Evolutionary conservation across 768 basidiomycete species (phyloP), one percentile per base, ranked within the genome.

Genomic region (Chalciporus sphaerocephalus): DNA sequence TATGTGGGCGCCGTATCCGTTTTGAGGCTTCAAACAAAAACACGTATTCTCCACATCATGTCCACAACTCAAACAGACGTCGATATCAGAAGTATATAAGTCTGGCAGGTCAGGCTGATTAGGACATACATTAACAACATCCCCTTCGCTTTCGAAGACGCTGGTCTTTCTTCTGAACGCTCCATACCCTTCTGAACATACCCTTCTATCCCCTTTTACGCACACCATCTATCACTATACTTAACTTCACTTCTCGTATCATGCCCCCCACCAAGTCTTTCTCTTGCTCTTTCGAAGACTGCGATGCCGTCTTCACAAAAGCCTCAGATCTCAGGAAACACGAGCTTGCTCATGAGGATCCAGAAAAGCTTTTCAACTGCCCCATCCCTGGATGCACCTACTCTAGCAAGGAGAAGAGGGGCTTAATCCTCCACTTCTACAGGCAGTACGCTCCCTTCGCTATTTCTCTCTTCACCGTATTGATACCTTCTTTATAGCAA

Each of bases 251-350:
- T n/a, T n/a, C n/a, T n/a, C n/a, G n/a, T n/a, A n/a, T n/a, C n/a
- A n/a, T n/a, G n/a, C n/a, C n/a, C n/a, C n/a, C n/a, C n/a, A n/a
- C n/a, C n/a, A n/a, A 63, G 61, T 32, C 22, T 16, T 44, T 32
- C 36, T 0, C 45, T 2, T 65, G 64, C 32, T 40, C 53, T 13
- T 39, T 36, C 28, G 5, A 22, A 1, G 2, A 38, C 20, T 65
- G 62, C 16, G 32, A 16, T 18, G 17, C 18, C 36, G 34, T 28
- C 34, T 64, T 63, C 15, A 13, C 18, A 9, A 64, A 24, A 25
- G 37, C 45, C 5, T 47, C 34, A 7, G 51, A 64, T 16, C 46
- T 64, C 22, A 59, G 28, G 23, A 57, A 60, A 36, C 64, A 65
- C 30, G 56, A 20, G 37, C 40, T 24, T 10, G 40, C 38, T 0